Evolutionary conservation across 1,284 basidiomycete species (phyloP).

Genomic region (Ceratobasidium theobromae): DNA sequence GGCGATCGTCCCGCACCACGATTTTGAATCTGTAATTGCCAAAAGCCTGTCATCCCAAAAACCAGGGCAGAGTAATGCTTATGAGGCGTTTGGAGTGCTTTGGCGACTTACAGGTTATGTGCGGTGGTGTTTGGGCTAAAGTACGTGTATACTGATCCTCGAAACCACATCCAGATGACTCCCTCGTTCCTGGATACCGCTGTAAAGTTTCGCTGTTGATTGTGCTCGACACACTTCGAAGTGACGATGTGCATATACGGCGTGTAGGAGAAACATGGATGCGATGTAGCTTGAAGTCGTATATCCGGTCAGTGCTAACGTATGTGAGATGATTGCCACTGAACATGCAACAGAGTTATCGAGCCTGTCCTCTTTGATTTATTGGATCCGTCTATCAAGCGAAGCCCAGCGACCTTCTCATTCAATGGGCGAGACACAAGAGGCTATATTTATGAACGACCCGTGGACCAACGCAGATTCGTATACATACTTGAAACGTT

Average conservation of each 20-base stretch:
- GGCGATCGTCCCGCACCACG: conserved; percentile 57
- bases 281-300: conserved; percentile 88
- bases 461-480: conserved; percentile 75
- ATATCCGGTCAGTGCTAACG: conserved; percentile 63
- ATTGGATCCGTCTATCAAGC: conserved; percentile 65
- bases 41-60: conserved; percentile 57
- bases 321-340: background rate
- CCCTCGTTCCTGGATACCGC: conserved; percentile 72
- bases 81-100: conserved; percentile 87
- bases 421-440: conserved; percentile 67
- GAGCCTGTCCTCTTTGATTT: conserved; percentile 85
- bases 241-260: conserved; percentile 68
- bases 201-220: conserved; percentile 86
- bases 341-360: conserved; percentile 59
- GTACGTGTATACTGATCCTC: conserved; percentile 3
- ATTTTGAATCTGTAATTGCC: conserved; percentile 77
- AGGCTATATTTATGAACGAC: conserved; percentile 65
- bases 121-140: background rate
- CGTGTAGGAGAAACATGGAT: conserved; percentile 93
- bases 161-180: conserved; percentile 64
- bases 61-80: conserved; percentile 50
- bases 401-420: conserved; percentile 52
- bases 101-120: conserved; percentile 84
- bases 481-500: conserved; percentile 76
- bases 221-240: conserved; percentile 80